phyloP scores from a whole-genome alignment of 1,284 basidiomycete species.

The Malassezia globosa region DNA sequence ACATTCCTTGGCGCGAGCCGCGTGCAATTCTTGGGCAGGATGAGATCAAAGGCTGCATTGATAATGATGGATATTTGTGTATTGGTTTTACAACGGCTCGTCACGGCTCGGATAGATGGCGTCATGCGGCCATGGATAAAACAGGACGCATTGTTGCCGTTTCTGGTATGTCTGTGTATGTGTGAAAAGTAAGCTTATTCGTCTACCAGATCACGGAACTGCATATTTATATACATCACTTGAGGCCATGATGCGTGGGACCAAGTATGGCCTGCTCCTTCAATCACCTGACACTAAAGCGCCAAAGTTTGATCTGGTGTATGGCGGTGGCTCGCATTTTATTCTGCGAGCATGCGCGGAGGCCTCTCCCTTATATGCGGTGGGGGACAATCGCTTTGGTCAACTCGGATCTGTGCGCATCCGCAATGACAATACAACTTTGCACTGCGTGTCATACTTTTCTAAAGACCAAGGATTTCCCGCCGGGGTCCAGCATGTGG shows the following conservation, averaged over 20 bases:
- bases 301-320: neutral
- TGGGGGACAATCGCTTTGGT: constrained; percentile 7
- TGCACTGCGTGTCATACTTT: neutral
- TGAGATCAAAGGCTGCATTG: neutral
- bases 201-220: no score
- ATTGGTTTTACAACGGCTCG: neutral
- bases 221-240: no score
- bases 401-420: neutral
- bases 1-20: neutral
- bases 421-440: neutral
- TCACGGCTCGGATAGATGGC: neutral
- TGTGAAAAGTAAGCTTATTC: neutral
- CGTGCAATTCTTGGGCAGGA: neutral
- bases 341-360: neutral
- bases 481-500: neutral
- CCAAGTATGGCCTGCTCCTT: neutral
- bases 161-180: neutral
- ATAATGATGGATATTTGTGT: neutral
- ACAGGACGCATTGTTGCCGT: constrained; percentile 5
- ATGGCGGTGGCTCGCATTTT: constrained; percentile 8
- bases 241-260: no score
- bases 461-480: constrained; percentile 1
- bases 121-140: constrained; percentile 2
- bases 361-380: neutral
- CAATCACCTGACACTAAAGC: neutral